These are phyloP conservation scores for Knoxia roxburghii DNA, from an alignment of 257 asterid species.

Conservation along the genomic window DNA sequence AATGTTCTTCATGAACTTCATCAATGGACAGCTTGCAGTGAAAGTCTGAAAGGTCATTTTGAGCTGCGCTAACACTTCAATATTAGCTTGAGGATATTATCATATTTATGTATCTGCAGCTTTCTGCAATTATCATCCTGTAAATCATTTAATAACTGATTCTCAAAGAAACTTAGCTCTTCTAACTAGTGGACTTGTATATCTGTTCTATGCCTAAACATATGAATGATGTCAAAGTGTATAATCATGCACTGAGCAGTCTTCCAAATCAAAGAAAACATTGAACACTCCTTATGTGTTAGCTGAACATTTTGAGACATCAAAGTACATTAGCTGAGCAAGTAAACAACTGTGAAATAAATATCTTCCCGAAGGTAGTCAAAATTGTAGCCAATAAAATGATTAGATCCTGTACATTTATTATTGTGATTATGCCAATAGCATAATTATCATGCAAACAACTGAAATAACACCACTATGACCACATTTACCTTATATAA, in stretches of 20 bases:
- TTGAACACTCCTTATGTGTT: not conserved
- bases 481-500: conserved; percentile 53
- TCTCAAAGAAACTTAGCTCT: not conserved
- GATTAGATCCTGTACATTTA: not conserved
- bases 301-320: not conserved
- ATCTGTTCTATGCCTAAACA: too few species aligned
- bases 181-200: too few species aligned
- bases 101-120: not conserved
- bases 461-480: conserved; percentile 5
- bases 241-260: not conserved
- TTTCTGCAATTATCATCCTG: not conserved
- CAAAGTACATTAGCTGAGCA: not conserved
- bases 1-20: not conserved
- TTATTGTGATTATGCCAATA: conserved; percentile 5
- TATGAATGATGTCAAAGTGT: not conserved
- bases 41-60: too few species aligned
- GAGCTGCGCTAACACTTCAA: too few species aligned
- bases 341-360: not conserved
- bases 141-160: not conserved
- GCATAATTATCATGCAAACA: conserved; percentile 2
- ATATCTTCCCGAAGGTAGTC: not conserved
- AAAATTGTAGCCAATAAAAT: not conserved
- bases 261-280: not conserved
- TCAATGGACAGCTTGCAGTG: not conserved
- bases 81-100: conserved; percentile 1